Conservation (phyloP, 768 basidiomycete genomes). For the Tremella mesenterica region DNA sequence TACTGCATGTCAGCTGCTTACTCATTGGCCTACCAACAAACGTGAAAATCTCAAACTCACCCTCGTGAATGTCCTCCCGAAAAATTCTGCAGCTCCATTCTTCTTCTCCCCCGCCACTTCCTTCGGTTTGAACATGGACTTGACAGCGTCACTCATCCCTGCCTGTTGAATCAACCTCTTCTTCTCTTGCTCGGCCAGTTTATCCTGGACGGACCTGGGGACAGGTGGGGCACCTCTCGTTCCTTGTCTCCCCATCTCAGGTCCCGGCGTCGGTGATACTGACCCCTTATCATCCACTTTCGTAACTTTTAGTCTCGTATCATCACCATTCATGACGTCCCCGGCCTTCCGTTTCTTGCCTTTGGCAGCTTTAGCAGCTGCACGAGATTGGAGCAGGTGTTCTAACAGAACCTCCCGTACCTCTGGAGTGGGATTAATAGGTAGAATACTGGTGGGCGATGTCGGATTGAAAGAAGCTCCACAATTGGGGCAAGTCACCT, state of each 20-base stretch:
- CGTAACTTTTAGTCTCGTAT: not conserved
- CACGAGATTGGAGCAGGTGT: slow-evolving; percentile 14
- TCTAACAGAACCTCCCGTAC: slow-evolving; percentile 29
- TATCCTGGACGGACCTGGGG: slow-evolving; percentile 53
- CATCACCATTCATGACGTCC: slow-evolving; percentile 47
- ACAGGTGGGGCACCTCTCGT: not conserved
- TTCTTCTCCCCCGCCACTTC: slow-evolving; percentile 47
- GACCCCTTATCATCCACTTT: not conserved
- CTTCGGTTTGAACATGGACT: slow-evolving; percentile 63
- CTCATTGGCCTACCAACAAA: not conserved
- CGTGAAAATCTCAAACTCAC: slow-evolving; percentile 50
- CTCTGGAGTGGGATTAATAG: slow-evolving; percentile 36
- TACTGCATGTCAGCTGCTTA: not conserved
- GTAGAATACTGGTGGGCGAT: slow-evolving; percentile 10
- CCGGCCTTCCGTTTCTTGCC: slow-evolving; percentile 40
- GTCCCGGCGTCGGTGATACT: not conserved
- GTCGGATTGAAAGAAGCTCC: slow-evolving; percentile 32
- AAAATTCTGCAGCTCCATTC: slow-evolving; percentile 81
- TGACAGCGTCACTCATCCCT: slow-evolving; percentile 76
- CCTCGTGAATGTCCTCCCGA: slow-evolving; percentile 82
- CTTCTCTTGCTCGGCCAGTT: slow-evolving; percentile 69
- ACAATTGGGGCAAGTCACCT: slow-evolving; percentile 35
- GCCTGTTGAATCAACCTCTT: slow-evolving; percentile 58
- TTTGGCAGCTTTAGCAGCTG: slow-evolving; percentile 31
- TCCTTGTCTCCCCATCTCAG: not conserved